phyloP scores from a whole-genome alignment of 352 stramenopile species.

The Globisporangium polare region DNA sequence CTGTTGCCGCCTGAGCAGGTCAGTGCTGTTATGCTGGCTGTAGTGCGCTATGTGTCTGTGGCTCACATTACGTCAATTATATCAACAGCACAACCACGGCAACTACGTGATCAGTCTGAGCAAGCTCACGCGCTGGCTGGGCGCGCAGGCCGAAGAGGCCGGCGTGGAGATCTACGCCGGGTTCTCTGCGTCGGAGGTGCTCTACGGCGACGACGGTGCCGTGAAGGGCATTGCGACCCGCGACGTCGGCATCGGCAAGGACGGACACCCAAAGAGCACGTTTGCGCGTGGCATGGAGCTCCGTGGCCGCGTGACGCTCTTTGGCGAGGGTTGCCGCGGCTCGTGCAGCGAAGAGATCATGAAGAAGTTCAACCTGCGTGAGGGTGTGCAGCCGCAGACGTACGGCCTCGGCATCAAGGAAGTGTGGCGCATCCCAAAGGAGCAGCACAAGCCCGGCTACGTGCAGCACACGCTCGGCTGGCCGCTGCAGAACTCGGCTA shows the following conservation, averaged over 20 bases:
- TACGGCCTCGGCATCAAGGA: conserved; percentile 99
- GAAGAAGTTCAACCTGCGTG: conserved; percentile 93
- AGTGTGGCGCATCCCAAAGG: conserved; percentile 89
- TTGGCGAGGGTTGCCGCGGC: conserved; percentile 97
- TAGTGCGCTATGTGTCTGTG: background rate
- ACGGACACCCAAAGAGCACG: conserved; percentile 93
- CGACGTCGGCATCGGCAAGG: conserved; percentile 98
- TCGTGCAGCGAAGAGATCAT: conserved; percentile 98
- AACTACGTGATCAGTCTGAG: conserved; percentile 98
- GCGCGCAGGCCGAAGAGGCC: conserved; percentile 94
- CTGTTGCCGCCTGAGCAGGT: conserved; percentile 92
- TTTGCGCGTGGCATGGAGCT: conserved; percentile 99
- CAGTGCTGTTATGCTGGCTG: conserved; percentile 1
- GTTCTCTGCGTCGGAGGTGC: conserved; percentile 94
- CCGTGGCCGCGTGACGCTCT: conserved; percentile 91
- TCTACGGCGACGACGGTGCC: conserved; percentile 76
- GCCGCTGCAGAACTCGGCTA: conserved; percentile 90
- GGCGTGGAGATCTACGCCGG: conserved; percentile 99
- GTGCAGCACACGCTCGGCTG: conserved; percentile 99
- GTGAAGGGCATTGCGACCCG: conserved; percentile 96
- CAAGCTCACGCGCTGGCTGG: conserved; percentile 97
- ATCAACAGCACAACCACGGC: conserved; percentile 93
- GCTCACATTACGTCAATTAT: background rate
- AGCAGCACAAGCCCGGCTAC: conserved; percentile 91
- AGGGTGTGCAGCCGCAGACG: conserved; percentile 91